These are phyloP conservation scores for Candida pseudoviswanathii DNA, from an alignment of 1,139 yeast genomes.

Conservation along the genomic window DNA sequence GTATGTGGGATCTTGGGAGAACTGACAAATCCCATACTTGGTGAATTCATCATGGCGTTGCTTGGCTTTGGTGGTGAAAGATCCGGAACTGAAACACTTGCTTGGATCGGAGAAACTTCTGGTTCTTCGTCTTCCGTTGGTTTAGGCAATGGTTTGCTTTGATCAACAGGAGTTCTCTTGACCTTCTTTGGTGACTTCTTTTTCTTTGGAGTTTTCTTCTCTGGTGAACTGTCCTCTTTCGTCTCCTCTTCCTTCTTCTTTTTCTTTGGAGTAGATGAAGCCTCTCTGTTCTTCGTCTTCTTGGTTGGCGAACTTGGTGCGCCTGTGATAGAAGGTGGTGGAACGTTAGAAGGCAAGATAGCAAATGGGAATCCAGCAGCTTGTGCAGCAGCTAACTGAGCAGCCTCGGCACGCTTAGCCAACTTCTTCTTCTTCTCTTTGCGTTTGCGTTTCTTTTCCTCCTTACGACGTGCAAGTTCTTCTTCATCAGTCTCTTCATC, in stretches of 20 bases:
- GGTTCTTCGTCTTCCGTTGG: background rate
- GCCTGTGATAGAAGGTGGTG: conserved; percentile 14
- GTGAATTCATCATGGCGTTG: conserved; percentile 5
- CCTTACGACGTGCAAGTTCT: conserved; percentile 12
- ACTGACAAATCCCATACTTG: conserved; percentile 9
- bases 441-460: conserved; percentile 15
- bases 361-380: conserved; percentile 21
- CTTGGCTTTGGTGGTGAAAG: conserved; percentile 5
- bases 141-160: conserved; percentile 10
- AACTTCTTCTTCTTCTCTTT: conserved; percentile 16
- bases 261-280: conserved; percentile 6
- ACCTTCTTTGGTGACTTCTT: conserved; percentile 4
- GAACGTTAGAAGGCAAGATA: conserved; percentile 19
- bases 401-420: conserved; percentile 26
- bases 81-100: background rate
- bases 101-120: background rate
- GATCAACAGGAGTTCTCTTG: conserved; percentile 9
- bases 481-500: conserved; percentile 3
- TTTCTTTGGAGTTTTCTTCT: conserved; percentile 3
- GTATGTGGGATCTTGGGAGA: conserved; percentile 3
- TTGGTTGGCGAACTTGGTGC: conserved; percentile 1
- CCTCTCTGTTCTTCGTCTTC: background rate
- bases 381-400: conserved; percentile 24
- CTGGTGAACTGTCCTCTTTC: background rate
- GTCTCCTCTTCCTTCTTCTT: conserved; percentile 1